A percentile compares a stretch with the other conserved stretches of the same genome.
phyloP scores from a whole-genome alignment of 257 asterid genomes.

The Solanum infundibuliforme region DNA sequence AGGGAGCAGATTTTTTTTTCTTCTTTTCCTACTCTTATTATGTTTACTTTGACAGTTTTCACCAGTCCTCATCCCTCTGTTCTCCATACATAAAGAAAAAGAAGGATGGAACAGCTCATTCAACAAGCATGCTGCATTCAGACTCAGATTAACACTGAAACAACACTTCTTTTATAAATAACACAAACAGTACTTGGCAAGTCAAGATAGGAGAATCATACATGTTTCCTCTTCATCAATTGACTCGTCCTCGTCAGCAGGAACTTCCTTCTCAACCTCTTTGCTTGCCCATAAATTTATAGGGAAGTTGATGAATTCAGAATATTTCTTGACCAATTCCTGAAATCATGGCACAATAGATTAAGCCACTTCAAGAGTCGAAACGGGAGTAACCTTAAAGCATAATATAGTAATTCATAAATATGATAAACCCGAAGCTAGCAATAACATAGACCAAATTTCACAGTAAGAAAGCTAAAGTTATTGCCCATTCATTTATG shows the following conservation, averaged over 20 bases:
- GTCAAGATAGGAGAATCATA: constrained; percentile 3
- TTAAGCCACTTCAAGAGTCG: not conserved
- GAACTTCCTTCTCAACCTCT: constrained; percentile 85
- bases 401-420: not conserved
- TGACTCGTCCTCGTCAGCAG: constrained; percentile 76
- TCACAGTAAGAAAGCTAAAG: not conserved
- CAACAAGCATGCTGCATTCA: not conserved
- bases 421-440: not conserved
- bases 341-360: constrained; percentile 4
- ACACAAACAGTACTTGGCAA: not conserved
- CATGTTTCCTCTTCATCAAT: constrained; percentile 62
- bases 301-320: constrained; percentile 91
- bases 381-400: not conserved
- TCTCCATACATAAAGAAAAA: not conserved
- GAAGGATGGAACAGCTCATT: not conserved
- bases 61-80: not conserved
- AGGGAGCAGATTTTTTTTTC: not conserved
- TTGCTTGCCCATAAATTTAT: constrained; percentile 82
- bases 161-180: not conserved
- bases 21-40: not conserved
- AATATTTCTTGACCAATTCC: constrained; percentile 87
- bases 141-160: not conserved
- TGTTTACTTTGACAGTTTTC: not conserved
- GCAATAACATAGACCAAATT: not conserved
- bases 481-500: not conserved